A percentile compares a stretch with the other conserved stretches of the same genome.
Conservation (phyloP, 164 flowering plant genomes). For the Kingdonia uniflora region DNA sequence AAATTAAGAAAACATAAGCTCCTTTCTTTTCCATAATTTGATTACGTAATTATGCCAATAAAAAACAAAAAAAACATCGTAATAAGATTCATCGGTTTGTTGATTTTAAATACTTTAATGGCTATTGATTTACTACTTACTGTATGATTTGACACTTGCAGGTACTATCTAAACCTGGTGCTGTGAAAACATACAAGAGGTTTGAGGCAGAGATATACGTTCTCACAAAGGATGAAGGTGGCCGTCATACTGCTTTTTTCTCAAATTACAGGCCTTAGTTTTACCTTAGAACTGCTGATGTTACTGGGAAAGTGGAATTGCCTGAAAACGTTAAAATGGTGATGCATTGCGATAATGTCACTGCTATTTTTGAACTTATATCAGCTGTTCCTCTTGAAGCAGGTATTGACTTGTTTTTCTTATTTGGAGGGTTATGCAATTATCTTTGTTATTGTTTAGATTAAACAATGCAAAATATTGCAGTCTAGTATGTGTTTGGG, state of each 20-base stretch:
- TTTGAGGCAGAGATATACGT: slow-evolving; percentile 97
- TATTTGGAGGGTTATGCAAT: too few species aligned
- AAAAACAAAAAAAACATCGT: too few species aligned
- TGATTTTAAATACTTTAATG: too few species aligned
- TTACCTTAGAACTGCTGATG: slow-evolving; percentile 95
- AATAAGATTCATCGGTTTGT: too few species aligned
- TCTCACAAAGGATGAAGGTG: slow-evolving; percentile 98
- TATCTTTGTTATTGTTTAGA: too few species aligned
- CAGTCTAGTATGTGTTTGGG: too few species aligned
- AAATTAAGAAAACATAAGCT: too few species aligned
- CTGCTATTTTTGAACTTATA: slow-evolving; percentile 82
- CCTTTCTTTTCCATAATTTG: too few species aligned
- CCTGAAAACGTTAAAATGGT: slow-evolving; percentile 99
- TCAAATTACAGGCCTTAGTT: slow-evolving; percentile 94
- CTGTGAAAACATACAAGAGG: slow-evolving; percentile 62
- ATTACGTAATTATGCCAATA: too few species aligned
- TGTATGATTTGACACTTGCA: slow-evolving; percentile 11
- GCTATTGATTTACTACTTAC: too few species aligned
- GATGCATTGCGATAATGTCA: slow-evolving; percentile 98
- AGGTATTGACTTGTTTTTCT: slow-evolving; percentile 28
- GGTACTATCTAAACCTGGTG: slow-evolving; percentile 88
- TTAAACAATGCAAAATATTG: too few species aligned
- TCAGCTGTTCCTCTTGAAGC: slow-evolving; percentile 76
- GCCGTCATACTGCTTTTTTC: slow-evolving; percentile 91
- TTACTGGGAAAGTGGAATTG: slow-evolving; percentile 88